Base-by-base conservation (phyloP, 148 eudicot genomes). In the Camellia sinensis region DNA sequence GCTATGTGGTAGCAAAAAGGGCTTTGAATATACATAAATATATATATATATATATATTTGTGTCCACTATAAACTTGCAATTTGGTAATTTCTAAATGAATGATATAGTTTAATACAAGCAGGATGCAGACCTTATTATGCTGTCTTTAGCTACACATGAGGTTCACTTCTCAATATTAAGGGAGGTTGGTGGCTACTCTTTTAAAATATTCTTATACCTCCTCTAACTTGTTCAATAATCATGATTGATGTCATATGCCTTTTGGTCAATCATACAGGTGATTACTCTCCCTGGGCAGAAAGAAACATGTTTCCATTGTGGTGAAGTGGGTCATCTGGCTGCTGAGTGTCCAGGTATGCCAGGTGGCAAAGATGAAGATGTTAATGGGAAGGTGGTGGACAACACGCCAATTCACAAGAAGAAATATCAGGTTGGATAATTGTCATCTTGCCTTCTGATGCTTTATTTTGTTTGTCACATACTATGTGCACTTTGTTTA, bases 71-170 rank as follows among this genome's bases (percentile, higher is more conserved):
- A 4, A 46, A 29, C 44, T 78, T 48, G 22, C 52, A 21, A 45
- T 44, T n/a, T 70, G 10, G 62, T 12, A 56, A 15, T 46, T 80
- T 48, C n/a, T 67, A 43, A 78, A 37, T 73, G 44, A 71, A 72
- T 80, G 81, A 70, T 71, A 57, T 87, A 78, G 73, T 45, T 82
- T 80, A 4, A 74, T 15, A 50, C 78, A 52, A 65, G 12, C 85
- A 95, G 99, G 99, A 96, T 85, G 99, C 99, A 60, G 99, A 96
- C 83, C 89, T 96, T 85, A 96, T 96, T 82, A 96, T 94, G 99
- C 82, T 94, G 86, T 84, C 98, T 80, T 85, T 96, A 43, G 99
- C 99, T 43, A 96, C 98, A 22, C 99, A 96, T 75, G 99, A 96
- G 88, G 90, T 96, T 81, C 99, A 96, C 87, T 96, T 96, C 73